Evolutionary conservation across 352 stramenopile species (phyloP).

Genomic region (Pythium phragmiticola): DNA sequence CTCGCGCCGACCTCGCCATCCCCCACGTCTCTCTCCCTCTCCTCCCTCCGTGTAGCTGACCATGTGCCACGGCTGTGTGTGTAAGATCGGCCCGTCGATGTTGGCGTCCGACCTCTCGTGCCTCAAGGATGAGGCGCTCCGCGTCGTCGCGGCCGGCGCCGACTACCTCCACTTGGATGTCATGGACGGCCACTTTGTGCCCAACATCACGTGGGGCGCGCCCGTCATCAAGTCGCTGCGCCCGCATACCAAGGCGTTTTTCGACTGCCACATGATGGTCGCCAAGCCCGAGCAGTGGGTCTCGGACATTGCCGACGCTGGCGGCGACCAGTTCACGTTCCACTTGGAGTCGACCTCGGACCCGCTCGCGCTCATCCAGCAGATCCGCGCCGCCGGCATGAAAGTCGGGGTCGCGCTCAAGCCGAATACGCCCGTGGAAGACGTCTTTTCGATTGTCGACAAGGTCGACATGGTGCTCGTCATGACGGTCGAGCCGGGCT

Average conservation of each 20-base stretch:
- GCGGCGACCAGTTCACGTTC: slow-evolving; percentile 96
- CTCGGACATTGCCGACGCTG: slow-evolving; percentile 92
- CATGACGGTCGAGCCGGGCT: slow-evolving; percentile 98
- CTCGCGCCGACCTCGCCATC: neutral
- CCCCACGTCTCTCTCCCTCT: neutral
- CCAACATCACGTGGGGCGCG: slow-evolving; percentile 96
- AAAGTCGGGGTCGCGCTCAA: slow-evolving; percentile 96
- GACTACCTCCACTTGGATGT: slow-evolving; percentile 98
- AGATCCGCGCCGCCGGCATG: slow-evolving; percentile 90
- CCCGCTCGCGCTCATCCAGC: slow-evolving; percentile 74
- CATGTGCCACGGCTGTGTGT: slow-evolving; percentile 82
- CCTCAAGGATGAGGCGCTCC: slow-evolving; percentile 89
- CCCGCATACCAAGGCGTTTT: slow-evolving; percentile 86
- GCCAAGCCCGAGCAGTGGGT: slow-evolving; percentile 95
- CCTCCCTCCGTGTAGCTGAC: slow-evolving; percentile 4
- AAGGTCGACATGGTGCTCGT: slow-evolving; percentile 95
- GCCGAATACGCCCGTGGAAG: slow-evolving; percentile 90
- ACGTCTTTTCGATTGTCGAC: slow-evolving; percentile 80
- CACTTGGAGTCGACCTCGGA: slow-evolving; percentile 89
- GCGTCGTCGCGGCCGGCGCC: slow-evolving; percentile 88
- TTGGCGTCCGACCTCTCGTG: slow-evolving; percentile 94
- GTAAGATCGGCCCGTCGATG: slow-evolving; percentile 93
- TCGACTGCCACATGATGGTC: slow-evolving; percentile 99
- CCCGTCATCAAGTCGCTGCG: slow-evolving; percentile 94
- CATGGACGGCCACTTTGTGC: slow-evolving; percentile 99